phyloP scores from a whole-genome alignment of 768 basidiomycete species.

The Lactifluus piperatus region DNA sequence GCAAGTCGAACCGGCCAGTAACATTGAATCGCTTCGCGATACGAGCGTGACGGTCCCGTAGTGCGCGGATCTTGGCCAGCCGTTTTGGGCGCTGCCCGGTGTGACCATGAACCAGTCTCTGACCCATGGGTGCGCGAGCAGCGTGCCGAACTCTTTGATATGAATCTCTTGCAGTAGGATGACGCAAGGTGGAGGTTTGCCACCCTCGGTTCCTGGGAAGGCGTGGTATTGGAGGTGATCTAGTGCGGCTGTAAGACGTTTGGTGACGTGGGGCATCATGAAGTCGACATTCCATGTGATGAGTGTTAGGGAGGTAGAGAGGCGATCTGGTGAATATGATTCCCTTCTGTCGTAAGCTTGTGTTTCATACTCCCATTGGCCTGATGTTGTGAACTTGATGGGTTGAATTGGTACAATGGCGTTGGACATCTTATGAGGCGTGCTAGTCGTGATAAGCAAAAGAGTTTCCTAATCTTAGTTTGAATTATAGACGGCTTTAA shows the following conservation, averaged over 20 bases:
- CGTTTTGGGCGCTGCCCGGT: constrained; percentile 41
- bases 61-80: constrained; percentile 39
- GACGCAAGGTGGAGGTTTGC: constrained; percentile 46
- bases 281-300: constrained; percentile 72
- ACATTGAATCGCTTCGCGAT: constrained; percentile 37
- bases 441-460: neutral
- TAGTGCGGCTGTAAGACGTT: constrained; percentile 42
- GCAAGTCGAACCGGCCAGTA: constrained; percentile 39
- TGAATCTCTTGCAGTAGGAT: constrained; percentile 68
- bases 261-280: constrained; percentile 27
- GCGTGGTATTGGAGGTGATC: constrained; percentile 47
- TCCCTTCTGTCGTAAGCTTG: constrained; percentile 29
- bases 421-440: neutral
- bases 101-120: constrained; percentile 48
- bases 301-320: constrained; percentile 42
- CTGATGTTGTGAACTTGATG: neutral
- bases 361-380: constrained; percentile 19
- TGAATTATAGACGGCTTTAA: neutral
- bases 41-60: constrained; percentile 72
- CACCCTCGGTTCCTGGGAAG: constrained; percentile 35
- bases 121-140: constrained; percentile 57
- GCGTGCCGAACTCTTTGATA: constrained; percentile 32
- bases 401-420: neutral
- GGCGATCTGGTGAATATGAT: constrained; percentile 7
- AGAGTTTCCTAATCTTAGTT: neutral